Evolutionary conservation across 768 basidiomycete genomes (phyloP), one percentile per base, ranked within the genome.

Genomic region (Hortiboletus campestris): DNA sequence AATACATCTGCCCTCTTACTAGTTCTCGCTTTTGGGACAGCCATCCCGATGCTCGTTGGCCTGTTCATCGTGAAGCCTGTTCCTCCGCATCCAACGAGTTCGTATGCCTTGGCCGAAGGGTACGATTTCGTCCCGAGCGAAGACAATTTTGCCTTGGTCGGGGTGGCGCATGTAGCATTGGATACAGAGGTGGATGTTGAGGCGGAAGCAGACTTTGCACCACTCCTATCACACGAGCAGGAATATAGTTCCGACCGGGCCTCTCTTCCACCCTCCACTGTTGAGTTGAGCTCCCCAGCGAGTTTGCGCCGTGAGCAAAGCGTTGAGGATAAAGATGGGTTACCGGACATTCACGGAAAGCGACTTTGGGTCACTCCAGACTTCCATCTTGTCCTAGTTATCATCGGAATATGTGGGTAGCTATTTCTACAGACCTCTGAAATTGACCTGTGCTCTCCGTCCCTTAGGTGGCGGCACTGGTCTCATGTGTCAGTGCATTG

Each of bases 1-100:
- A 79, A 94, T 63, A 90, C 89, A 0, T 88, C 86, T 1, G 80
- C 84, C 1, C 88, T 96, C 63, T 72, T 98, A 1, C 77, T 88
- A 0, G 72, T 92, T 5, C 82, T 97, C 6, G 81, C 86, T 0
- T 58, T 92, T 3, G 94, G 94, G 2, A 94, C 92, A 0, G 78
- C 91, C 0, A 62, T 86, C 2, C 89, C 91, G 1, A 89, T 94
- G 84, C 67, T 92, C 34, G 59, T 91, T 17, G 93, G 91, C 3
- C 79, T 84, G 52, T 81, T 93, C 65, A 72, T 87, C 49, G 77
- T 95, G 31, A 80, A 82, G 19, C 80, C 83, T 7, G 78, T 95
- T 9, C 86, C 89, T 6, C 74, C 84, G 1, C 77, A 81, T 9
- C 66, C 74, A 2, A 61, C 72, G 17, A 76, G 74, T 5, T 40